phyloP scores from a whole-genome alignment of 148 eudicot genomes.

The Hydrangea macrophylla region DNA sequence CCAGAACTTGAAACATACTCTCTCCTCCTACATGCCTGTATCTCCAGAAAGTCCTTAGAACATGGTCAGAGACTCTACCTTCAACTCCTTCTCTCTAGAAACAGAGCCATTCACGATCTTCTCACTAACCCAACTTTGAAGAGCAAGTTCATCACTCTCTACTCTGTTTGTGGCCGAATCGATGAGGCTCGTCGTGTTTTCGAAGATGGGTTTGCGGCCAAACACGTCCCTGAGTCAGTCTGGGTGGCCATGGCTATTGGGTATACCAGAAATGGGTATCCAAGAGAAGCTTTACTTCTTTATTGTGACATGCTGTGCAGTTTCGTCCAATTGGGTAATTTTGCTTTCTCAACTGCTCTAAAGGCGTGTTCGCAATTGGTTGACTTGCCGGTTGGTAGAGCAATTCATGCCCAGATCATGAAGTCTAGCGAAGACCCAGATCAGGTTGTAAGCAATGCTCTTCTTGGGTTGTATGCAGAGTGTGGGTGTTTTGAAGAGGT shows the following conservation, averaged over 20 bases:
- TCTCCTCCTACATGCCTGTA: slow-evolving; percentile 35
- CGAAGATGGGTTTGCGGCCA: slow-evolving; percentile 14
- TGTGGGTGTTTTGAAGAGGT: slow-evolving; percentile 37
- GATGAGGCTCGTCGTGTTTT: slow-evolving; percentile 35
- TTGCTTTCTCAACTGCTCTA: slow-evolving; percentile 30
- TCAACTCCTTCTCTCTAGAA: slow-evolving; percentile 25
- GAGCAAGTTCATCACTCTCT: slow-evolving; percentile 41
- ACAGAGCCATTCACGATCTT: background rate
- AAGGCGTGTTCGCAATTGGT: slow-evolving; percentile 25
- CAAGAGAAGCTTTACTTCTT: slow-evolving; percentile 28
- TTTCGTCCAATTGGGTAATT: slow-evolving; percentile 25
- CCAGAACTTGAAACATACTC: slow-evolving; percentile 25
- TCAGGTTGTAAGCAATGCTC: slow-evolving; percentile 37
- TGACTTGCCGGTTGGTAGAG: slow-evolving; percentile 27
- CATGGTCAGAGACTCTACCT: slow-evolving; percentile 36
- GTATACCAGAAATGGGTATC: slow-evolving; percentile 32
- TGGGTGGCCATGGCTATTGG: slow-evolving; percentile 47
- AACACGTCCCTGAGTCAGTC: slow-evolving; percentile 18
- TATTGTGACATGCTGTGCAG: slow-evolving; percentile 32
- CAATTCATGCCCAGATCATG: slow-evolving; percentile 36
- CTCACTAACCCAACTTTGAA: slow-evolving; percentile 22
- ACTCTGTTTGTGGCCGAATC: slow-evolving; percentile 31
- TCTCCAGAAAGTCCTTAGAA: slow-evolving; percentile 28
- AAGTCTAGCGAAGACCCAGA: slow-evolving; percentile 29
- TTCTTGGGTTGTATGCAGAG: slow-evolving; percentile 29